These are phyloP conservation scores for Saccharomyces paradoxus DNA, from an alignment of 805 yeast genomes.

Conservation along the genomic window DNA sequence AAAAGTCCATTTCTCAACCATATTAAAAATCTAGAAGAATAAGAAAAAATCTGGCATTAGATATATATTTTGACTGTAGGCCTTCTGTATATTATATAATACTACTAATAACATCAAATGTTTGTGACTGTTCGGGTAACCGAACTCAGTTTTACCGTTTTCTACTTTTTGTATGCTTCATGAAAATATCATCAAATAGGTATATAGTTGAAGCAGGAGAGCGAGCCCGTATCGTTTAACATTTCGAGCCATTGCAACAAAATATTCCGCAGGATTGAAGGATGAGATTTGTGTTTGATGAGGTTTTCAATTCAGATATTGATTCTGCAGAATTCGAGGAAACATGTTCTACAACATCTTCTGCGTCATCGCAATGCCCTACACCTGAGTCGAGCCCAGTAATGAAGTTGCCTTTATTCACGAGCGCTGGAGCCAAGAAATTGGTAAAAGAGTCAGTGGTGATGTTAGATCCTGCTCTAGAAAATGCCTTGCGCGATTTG, in stretches of 20 bases:
- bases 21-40: neutral
- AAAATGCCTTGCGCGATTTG: constrained; percentile 7
- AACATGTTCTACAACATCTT: neutral
- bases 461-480: constrained; percentile 11
- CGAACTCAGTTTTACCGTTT: neutral
- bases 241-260: no score
- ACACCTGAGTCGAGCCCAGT: neutral
- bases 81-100: neutral
- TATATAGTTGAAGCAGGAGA: neutral
- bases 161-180: neutral
- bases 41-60: neutral
- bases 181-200: neutral
- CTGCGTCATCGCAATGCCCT: neutral
- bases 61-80: neutral
- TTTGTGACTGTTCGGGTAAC: neutral
- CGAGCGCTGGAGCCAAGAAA: neutral
- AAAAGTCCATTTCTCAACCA: neutral
- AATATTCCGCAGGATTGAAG: neutral
- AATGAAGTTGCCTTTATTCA: neutral
- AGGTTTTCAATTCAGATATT: neutral
- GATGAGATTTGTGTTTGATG: constrained; percentile 6
- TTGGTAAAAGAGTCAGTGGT: neutral
- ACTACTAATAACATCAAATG: neutral
- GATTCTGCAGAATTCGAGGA: neutral
- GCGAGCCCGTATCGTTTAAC: neutral